Percentiles rank a stretch among this genome's conserved stretches.
Conservation (phyloP, 495 filamentous ascomycete genomes). For the Bathelium albidoporum region DNA sequence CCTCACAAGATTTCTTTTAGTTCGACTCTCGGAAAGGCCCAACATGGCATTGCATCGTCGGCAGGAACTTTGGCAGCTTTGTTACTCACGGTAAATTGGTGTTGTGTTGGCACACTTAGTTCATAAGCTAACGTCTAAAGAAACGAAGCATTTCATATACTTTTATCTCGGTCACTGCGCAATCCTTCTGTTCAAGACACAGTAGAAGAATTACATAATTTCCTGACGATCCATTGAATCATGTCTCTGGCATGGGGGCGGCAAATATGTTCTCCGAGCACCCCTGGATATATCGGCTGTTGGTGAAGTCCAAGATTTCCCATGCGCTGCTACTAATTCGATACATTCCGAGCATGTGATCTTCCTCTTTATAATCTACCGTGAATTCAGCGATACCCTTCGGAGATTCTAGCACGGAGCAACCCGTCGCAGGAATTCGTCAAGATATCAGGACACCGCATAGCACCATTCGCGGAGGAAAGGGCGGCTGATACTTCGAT, state of each 20-base stretch:
- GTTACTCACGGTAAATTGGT: slow-evolving; percentile 81
- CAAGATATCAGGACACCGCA: no score
- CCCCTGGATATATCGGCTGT: no score
- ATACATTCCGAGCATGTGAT: no score
- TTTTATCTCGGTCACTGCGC: slow-evolving; percentile 99
- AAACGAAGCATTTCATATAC: slow-evolving; percentile 99
- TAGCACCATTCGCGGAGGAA: no score
- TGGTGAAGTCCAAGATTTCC: no score
- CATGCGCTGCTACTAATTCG: no score
- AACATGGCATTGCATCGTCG: slow-evolving; percentile 98
- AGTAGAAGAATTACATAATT: slow-evolving; percentile 55
- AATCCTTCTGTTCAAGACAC: slow-evolving; percentile 98
- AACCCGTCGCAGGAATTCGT: no score
- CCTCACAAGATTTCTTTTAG: slow-evolving; percentile 32
- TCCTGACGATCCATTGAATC: no score
- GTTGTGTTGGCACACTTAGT: not conserved
- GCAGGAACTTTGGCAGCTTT: slow-evolving; percentile 96
- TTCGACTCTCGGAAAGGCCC: slow-evolving; percentile 86
- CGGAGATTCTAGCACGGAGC: no score
- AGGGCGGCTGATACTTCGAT: no score
- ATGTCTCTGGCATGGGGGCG: not conserved
- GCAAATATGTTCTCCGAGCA: not conserved
- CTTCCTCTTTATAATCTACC: no score
- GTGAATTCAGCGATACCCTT: no score
- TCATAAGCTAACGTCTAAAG: slow-evolving; percentile 36